A percentile compares a stretch with the other conserved stretches of the same genome.
Evolutionary conservation across 139 green algal genomes (phyloP).

Genomic region (Axilococcus clingmanii): DNA sequence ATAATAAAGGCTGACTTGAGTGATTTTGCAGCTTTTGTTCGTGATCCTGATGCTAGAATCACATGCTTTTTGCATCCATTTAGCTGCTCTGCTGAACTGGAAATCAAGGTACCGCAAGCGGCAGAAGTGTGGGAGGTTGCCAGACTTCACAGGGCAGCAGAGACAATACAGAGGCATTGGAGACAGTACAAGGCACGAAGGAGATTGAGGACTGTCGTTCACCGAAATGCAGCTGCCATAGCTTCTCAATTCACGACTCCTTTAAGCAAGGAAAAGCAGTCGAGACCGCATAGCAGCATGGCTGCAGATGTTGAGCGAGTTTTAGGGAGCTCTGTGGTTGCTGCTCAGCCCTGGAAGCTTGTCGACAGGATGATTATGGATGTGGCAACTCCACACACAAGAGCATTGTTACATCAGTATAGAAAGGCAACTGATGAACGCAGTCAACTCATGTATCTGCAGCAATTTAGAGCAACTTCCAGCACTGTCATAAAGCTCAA

Average conservation of each 20-base stretch:
- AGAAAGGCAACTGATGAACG: conserved; percentile 10
- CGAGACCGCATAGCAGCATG: not conserved
- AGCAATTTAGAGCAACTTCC: conserved; percentile 9
- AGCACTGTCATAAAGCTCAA: conserved; percentile 6
- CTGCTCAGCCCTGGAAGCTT: too few species aligned
- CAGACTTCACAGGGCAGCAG: conserved; percentile 16
- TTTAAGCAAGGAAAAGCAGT: not conserved
- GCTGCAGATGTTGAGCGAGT: conserved; percentile 1
- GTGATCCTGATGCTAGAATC: conserved; percentile 40
- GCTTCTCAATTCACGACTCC: conserved; percentile 1
- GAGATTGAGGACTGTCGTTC: not conserved
- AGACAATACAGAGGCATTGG: conserved; percentile 36
- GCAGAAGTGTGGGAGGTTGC: conserved; percentile 24
- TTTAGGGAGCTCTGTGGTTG: conserved; percentile 3
- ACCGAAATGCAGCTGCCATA: not conserved
- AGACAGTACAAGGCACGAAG: conserved; percentile 8
- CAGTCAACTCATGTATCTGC: conserved; percentile 17
- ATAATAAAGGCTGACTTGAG: conserved; percentile 49
- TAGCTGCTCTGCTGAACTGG: not conserved
- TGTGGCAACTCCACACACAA: conserved; percentile 33
- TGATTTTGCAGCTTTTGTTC: conserved; percentile 59
- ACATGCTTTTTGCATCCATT: conserved; percentile 63
- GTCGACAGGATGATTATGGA: conserved; percentile 41
- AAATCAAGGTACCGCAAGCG: conserved; percentile 16
- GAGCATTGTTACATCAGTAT: conserved; percentile 28